Base-by-base conservation (phyloP, 2,329 filamentous ascomycete genomes). In the Pseudogymnoascus sp. region DNA sequence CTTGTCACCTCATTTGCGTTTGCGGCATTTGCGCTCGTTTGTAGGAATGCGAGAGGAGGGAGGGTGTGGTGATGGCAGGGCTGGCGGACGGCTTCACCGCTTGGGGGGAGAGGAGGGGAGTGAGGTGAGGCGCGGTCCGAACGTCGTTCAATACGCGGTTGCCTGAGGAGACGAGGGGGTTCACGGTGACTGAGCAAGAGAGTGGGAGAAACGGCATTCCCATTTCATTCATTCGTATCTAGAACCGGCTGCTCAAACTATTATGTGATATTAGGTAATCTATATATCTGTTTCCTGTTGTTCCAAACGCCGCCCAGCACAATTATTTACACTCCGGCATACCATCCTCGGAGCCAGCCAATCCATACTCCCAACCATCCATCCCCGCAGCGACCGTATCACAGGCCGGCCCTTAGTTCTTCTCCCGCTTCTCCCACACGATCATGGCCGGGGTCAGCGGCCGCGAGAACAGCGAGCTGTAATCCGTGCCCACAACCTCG, bases 391-490 rank as follows among this genome's bases (percentile, higher is more conserved):
- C 40, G 40, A 18, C 40, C 40, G 2, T 18, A 44, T 59, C 50
- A 59, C 16, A 59, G 34, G 25, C 14, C 5, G 36, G 36, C 34
- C 23, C 10, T 18, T 31, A 59, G 50, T 36, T 61, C 69, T 76
- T 76, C 62, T 84, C 78, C 71, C 89, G 82, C 74, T 81, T 83
- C 80, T 96, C 89, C 86, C 89, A 96, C 74, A 84, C 80, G 59
- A 96, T 84, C 60, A 85, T 80, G 53, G 88, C 88, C 44, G 88
- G 88, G 74, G 88, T 84, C 61, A 89, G 75, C 10, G 89, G 89
- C 69, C 89, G 83, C 60, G 89, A 90, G 77, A 92, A 92, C 44
- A 92, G 80, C 68, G 85, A 89, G 21, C 81, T 78, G 71, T 88
- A 89, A 72, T 89, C 85, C 23, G 87, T 89, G 62, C 79, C 88